Percentiles rank a stretch among this genome's conserved stretches.
phyloP scores from a whole-genome alignment of 2,329 filamentous ascomycete species.

The Fusarium chaquense region DNA sequence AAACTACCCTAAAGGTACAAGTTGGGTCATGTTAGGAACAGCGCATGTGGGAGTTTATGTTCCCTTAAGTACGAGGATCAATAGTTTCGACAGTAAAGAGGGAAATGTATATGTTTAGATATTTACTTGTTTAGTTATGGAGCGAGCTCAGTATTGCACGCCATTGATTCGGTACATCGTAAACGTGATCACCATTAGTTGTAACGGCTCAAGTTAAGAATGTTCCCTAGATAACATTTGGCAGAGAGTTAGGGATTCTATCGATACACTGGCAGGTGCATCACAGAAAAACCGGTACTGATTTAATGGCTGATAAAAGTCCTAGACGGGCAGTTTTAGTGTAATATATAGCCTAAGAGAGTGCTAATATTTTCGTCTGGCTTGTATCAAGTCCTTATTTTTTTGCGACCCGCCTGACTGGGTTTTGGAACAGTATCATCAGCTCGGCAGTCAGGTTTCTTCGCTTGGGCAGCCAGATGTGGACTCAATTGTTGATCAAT shows the following conservation, averaged over 20 bases:
- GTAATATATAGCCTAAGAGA: too few relatives aligned
- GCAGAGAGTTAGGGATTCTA: background rate
- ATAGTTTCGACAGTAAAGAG: too few relatives aligned
- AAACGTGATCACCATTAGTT: background rate
- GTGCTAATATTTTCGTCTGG: too few relatives aligned
- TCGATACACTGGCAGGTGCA: too few relatives aligned
- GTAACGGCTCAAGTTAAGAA: background rate
- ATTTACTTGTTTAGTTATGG: background rate
- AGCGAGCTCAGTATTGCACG: background rate
- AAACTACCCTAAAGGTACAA: background rate
- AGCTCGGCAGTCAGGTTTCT: background rate
- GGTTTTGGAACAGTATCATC: background rate
- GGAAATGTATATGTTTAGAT: too few relatives aligned
- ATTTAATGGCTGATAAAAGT: too few relatives aligned
- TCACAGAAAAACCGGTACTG: too few relatives aligned
- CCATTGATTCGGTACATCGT: background rate
- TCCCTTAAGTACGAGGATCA: too few relatives aligned
- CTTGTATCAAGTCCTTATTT: too few relatives aligned
- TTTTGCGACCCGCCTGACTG: too few relatives aligned
- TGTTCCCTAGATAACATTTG: too few relatives aligned
- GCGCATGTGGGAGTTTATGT: background rate
- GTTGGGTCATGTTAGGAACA: background rate
- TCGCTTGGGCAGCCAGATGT: constrained; percentile 5
- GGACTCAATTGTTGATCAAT: constrained; percentile 2
- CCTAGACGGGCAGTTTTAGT: too few relatives aligned